Percentiles rank a stretch among this genome's conserved stretches.
Evolutionary conservation across 1,284 basidiomycete species (phyloP).

Genomic region (Melampsora larici-populina): DNA sequence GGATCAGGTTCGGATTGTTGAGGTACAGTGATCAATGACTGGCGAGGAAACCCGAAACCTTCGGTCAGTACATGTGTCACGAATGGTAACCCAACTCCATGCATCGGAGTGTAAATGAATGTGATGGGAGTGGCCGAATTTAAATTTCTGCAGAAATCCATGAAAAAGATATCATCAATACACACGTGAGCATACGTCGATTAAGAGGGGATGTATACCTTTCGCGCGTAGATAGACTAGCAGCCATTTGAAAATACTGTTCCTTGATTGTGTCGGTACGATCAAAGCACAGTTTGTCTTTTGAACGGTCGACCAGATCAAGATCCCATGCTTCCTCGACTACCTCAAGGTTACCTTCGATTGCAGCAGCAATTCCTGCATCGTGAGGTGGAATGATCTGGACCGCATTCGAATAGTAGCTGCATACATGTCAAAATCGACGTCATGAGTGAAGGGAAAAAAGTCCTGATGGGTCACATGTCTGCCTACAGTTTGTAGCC

Average conservation of each 20-base stretch:
- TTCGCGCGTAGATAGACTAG: constrained; percentile 53
- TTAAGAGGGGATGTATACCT: constrained; percentile 11
- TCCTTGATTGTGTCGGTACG: constrained; percentile 62
- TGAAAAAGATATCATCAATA: not conserved
- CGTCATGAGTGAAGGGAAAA: constrained; percentile 14
- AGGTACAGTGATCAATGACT: constrained; percentile 37
- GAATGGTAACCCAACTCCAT: constrained; percentile 72
- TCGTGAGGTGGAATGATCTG: constrained; percentile 80
- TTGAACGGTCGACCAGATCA: constrained; percentile 43
- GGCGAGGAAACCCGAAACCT: constrained; percentile 6
- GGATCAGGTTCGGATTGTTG: constrained; percentile 63
- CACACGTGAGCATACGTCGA: not conserved
- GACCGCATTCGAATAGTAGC: constrained; percentile 50
- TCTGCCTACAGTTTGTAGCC: constrained; percentile 68
- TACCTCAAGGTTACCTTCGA: constrained; percentile 64
- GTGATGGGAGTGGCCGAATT: constrained; percentile 52
- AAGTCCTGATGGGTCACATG: not conserved
- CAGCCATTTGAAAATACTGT: constrained; percentile 59
- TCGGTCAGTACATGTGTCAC: constrained; percentile 53
- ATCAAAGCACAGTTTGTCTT: constrained; percentile 57
- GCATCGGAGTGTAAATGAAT: constrained; percentile 81
- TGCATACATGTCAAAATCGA: constrained; percentile 3
- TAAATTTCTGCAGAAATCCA: not conserved
- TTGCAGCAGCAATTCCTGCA: constrained; percentile 66
- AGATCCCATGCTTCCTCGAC: constrained; percentile 57